phyloP scores from a whole-genome alignment of 768 basidiomycete species.

The Tylopilus vinaceipallidus region DNA sequence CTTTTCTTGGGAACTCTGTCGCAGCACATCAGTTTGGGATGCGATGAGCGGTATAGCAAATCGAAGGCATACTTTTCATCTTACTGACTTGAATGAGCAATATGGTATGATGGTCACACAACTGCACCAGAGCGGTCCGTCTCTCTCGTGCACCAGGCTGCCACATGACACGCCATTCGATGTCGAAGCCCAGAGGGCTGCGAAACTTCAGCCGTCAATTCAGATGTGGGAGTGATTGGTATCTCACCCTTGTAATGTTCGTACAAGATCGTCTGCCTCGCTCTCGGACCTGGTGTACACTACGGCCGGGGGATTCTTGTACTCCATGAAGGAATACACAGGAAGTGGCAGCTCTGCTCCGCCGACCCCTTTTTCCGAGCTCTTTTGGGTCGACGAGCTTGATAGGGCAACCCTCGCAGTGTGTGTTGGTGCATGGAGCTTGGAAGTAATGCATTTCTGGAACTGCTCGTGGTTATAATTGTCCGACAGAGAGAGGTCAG shows the following conservation, averaged over 20 bases:
- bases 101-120: constrained; percentile 42
- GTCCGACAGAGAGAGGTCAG: background rate
- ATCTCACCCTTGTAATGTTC: constrained; percentile 37
- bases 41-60: background rate
- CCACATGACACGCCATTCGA: constrained; percentile 46
- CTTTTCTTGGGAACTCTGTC: constrained; percentile 44
- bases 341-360: constrained; percentile 22
- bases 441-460: background rate
- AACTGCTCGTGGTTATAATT: background rate
- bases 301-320: constrained; percentile 27
- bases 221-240: background rate
- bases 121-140: constrained; percentile 44
- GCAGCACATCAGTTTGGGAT: background rate
- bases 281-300: constrained; percentile 41
- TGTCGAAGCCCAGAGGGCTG: constrained; percentile 50
- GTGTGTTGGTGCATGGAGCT: background rate
- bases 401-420: constrained; percentile 1
- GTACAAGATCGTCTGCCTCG: constrained; percentile 41
- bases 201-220: background rate
- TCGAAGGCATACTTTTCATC: constrained; percentile 40
- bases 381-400: constrained; percentile 5
- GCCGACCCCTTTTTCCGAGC: background rate
- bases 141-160: constrained; percentile 32
- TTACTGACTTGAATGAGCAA: constrained; percentile 47
- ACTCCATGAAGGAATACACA: constrained; percentile 39